Conservation (phyloP, 495 filamentous ascomycete species). For the Penicillium coffeae region DNA sequence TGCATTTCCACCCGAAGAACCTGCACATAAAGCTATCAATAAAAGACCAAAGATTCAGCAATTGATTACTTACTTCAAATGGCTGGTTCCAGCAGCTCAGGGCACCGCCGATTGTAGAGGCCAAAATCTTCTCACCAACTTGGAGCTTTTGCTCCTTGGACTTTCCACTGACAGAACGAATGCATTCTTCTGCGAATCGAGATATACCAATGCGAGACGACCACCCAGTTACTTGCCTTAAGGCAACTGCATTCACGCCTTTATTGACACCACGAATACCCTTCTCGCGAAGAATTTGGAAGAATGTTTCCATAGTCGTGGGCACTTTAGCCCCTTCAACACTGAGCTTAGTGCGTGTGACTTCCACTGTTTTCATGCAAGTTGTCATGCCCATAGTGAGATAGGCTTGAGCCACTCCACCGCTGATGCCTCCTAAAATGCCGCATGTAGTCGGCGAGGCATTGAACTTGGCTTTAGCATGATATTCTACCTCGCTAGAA, state of each 20-base stretch:
- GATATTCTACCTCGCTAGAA: constrained; percentile 10
- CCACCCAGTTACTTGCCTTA: too few relatives aligned
- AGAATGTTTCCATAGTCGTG: constrained; percentile 1
- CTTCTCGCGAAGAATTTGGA: constrained; percentile 7
- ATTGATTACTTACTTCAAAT: constrained; percentile 12
- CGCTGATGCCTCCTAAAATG: constrained; percentile 9
- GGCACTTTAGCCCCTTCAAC: constrained; percentile 2
- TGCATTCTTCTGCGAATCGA: constrained; percentile 15
- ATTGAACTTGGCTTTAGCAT: constrained; percentile 2
- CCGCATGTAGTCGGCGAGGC: constrained; percentile 3
- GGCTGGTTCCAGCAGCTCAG: constrained; percentile 19
- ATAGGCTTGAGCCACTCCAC: constrained; percentile 10
- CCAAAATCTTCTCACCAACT: constrained; percentile 14
- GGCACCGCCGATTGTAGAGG: constrained; percentile 12
- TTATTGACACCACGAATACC: too few relatives aligned
- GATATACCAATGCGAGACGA: constrained; percentile 19
- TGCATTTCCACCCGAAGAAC: constrained; percentile 18
- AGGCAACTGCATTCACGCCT: too few relatives aligned
- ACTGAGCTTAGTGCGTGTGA: constrained; percentile 5
- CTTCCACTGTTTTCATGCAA: constrained; percentile 15
- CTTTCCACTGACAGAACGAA: constrained; percentile 5
- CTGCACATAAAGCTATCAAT: background rate
- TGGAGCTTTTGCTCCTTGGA: constrained; percentile 3
- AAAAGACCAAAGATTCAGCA: background rate
- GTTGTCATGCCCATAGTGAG: constrained; percentile 11